Conservation (phyloP, 805 yeast species). For the Kazachstania bromeliacearum region DNA sequence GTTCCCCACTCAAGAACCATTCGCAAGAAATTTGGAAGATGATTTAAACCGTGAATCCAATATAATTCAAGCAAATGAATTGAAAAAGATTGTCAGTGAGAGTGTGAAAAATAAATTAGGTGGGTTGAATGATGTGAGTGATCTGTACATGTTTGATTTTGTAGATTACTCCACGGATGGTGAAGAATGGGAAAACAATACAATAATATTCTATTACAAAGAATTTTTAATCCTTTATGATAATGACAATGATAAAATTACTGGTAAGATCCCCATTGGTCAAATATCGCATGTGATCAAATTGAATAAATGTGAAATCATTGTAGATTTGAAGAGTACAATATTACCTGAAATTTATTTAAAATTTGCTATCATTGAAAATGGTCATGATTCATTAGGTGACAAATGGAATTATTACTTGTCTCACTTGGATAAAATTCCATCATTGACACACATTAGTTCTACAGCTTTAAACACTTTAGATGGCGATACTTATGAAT, state of each 20-base stretch:
- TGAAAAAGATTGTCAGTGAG: no score
- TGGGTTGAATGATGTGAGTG: no score
- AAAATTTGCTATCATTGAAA: slow-evolving; percentile 16
- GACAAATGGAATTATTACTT: slow-evolving; percentile 36
- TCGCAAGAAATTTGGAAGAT: no score
- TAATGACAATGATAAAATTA: slow-evolving; percentile 17
- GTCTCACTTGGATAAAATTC: slow-evolving; percentile 6
- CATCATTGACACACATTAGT: slow-evolving; percentile 36
- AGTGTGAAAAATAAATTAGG: no score
- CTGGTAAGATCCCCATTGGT: slow-evolving; percentile 35
- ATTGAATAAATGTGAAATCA: slow-evolving; percentile 20
- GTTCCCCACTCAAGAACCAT: no score
- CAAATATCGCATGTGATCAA: slow-evolving; percentile 29
- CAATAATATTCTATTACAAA: slow-evolving; percentile 11
- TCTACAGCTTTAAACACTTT: slow-evolving; percentile 41
- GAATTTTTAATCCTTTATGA: slow-evolving; percentile 14
- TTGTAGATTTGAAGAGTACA: slow-evolving; percentile 34
- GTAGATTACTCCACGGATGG: slow-evolving; percentile 37
- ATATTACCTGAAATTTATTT: slow-evolving; percentile 37
- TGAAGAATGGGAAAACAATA: slow-evolving; percentile 31
- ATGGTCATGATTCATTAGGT: slow-evolving; percentile 21
- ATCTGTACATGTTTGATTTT: slow-evolving; percentile 32
- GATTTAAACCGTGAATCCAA: no score
- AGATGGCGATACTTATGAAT: slow-evolving; percentile 15
- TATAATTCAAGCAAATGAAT: no score